These are phyloP conservation scores for Podospora conica DNA, from an alignment of 495 filamentous ascomycete species.

Conservation along the genomic window DNA sequence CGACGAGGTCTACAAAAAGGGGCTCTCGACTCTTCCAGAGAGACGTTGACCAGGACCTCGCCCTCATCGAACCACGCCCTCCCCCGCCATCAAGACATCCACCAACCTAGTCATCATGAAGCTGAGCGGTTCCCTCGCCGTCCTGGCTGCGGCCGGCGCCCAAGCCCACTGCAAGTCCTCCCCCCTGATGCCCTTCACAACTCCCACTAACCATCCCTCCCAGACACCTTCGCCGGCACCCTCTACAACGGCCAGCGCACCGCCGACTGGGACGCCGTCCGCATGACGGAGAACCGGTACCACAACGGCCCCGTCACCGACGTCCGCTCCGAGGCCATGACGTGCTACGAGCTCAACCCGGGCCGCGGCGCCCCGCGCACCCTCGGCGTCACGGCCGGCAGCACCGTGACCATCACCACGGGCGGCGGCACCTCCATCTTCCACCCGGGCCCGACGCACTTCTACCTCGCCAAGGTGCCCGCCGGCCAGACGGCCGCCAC, in stretches of 20 bases:
- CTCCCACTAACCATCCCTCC: not conserved
- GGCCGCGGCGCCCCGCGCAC: slow-evolving; percentile 26
- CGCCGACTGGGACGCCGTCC: slow-evolving; percentile 39
- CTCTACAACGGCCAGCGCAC: slow-evolving; percentile 30
- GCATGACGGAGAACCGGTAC: slow-evolving; percentile 40
- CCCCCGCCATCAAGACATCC: not conserved
- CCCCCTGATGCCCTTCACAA: not conserved
- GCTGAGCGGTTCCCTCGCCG: slow-evolving; percentile 1
- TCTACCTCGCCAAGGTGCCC: slow-evolving; percentile 47
- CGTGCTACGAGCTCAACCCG: slow-evolving; percentile 34
- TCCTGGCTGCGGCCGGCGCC: slow-evolving; percentile 6
- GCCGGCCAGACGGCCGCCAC: slow-evolving; percentile 37
- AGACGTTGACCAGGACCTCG: not conserved
- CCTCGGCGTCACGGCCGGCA: slow-evolving; percentile 19
- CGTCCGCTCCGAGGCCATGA: slow-evolving; percentile 38
- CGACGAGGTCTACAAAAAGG: not conserved
- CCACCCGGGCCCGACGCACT: slow-evolving; percentile 39
- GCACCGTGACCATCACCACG: slow-evolving; percentile 22
- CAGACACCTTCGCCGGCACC: slow-evolving; percentile 25
- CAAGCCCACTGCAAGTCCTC: not conserved
- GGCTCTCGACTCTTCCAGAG: not conserved
- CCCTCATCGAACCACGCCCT: not conserved
- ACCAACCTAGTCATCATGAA: not conserved
- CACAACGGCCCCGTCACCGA: slow-evolving; percentile 32
- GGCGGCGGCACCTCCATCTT: slow-evolving; percentile 5